Conservation (phyloP, 148 eudicot genomes). For the Tetragonia tetragonoides region DNA sequence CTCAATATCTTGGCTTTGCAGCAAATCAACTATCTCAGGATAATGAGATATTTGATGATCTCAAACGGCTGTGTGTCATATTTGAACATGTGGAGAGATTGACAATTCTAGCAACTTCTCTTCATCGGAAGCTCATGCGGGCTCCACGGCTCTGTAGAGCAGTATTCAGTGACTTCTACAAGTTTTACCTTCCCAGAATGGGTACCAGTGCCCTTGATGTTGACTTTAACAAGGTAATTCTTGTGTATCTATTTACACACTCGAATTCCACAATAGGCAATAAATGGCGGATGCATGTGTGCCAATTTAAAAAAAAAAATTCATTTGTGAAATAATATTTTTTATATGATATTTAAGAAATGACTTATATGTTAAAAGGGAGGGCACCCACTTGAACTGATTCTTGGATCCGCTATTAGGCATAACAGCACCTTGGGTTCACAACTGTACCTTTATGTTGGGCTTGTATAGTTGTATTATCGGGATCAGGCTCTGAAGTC, state of each 20-base stretch:
- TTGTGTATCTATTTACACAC: background rate
- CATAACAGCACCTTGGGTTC: background rate
- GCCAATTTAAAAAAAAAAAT: no score
- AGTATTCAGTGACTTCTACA: constrained; percentile 62
- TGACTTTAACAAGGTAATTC: constrained; percentile 42
- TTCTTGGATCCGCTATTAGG: no score
- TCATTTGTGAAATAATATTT: no score
- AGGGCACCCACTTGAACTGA: no score
- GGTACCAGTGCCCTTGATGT: constrained; percentile 40
- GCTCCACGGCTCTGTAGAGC: constrained; percentile 63
- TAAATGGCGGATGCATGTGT: no score
- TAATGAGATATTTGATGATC: constrained; percentile 57
- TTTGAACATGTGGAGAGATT: constrained; percentile 71
- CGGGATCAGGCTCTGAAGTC: background rate
- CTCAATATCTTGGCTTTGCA: constrained; percentile 40
- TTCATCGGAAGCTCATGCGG: constrained; percentile 68
- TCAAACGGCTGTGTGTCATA: constrained; percentile 54
- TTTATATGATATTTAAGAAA: no score
- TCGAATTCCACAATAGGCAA: background rate
- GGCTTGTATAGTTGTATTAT: background rate
- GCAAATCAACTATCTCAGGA: constrained; percentile 47
- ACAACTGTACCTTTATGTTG: background rate
- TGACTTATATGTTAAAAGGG: no score
- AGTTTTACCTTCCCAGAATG: constrained; percentile 60
- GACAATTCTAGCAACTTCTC: constrained; percentile 66